phyloP scores from a whole-genome alignment of 345 rosid genomes.

The Lagerstroemia speciosa region DNA sequence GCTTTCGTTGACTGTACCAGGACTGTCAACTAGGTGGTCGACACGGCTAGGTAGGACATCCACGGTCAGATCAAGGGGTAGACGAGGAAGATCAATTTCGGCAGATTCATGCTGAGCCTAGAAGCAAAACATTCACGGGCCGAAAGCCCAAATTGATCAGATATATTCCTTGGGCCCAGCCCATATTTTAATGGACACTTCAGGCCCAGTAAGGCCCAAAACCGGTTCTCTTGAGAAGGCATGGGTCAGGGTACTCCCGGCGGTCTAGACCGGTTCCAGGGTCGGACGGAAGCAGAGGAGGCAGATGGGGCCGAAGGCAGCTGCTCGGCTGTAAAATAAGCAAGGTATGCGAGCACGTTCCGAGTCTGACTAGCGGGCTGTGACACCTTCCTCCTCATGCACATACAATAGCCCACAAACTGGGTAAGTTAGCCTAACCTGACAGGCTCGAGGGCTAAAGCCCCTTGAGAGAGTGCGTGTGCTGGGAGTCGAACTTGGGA shows the following conservation, averaged over 20 bases:
- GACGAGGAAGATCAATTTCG: neutral
- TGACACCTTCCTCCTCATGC: constrained; percentile 82
- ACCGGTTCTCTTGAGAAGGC: constrained; percentile 4
- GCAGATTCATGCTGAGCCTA: too few species aligned
- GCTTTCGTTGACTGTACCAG: too few species aligned
- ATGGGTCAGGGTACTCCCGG: constrained; percentile 96
- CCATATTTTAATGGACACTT: neutral
- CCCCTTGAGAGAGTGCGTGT: too few species aligned
- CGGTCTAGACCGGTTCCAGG: constrained; percentile 70
- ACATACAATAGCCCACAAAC: too few species aligned
- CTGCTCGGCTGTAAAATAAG: constrained; percentile 80
- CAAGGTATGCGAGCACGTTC: too few species aligned
- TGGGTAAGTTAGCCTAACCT: too few species aligned
- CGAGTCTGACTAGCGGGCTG: too few species aligned
- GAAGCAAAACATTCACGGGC: neutral
- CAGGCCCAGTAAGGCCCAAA: constrained; percentile 5
- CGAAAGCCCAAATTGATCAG: neutral
- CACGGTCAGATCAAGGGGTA: too few species aligned
- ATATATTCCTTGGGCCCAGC: neutral
- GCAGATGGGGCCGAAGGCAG: constrained; percentile 91
- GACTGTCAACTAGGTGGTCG: too few species aligned
- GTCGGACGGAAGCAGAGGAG: constrained; percentile 66
- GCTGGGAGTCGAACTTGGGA: too few species aligned
- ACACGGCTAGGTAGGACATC: too few species aligned
- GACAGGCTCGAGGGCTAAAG: too few species aligned